Evolutionary conservation across 2,329 filamentous ascomycete species (phyloP).

Genomic region (Aspergillus sp.): DNA sequence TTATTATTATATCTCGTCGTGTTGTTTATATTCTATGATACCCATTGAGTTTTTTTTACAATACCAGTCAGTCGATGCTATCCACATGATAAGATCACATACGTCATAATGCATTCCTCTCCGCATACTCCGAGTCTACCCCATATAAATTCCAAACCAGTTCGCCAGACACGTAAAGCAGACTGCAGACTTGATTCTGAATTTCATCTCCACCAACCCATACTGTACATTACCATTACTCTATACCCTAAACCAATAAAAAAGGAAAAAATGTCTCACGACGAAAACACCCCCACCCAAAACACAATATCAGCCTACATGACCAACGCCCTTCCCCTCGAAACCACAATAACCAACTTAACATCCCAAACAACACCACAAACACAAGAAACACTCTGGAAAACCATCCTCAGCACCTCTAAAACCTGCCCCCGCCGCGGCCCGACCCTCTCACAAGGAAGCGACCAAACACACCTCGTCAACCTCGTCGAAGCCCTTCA

Average conservation of each 20-base stretch:
- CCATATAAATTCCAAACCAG: background rate
- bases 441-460: background rate
- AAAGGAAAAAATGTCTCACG: background rate
- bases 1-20: no score
- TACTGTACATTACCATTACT: no score
- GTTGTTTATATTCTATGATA: no score
- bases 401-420: conserved; percentile 5
- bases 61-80: no score
- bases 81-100: no score
- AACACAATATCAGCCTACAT: background rate
- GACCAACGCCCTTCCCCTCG: background rate
- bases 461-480: conserved; percentile 1
- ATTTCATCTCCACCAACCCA: no score
- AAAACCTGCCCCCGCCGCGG: conserved; percentile 2
- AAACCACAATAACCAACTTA: background rate
- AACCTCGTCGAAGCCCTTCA: conserved; percentile 4
- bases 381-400: conserved; percentile 5
- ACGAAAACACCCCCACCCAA: background rate
- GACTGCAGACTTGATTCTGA: background rate
- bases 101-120: background rate
- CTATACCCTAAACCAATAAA: background rate
- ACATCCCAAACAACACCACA: background rate
- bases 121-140: background rate
- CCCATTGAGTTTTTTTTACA: no score
- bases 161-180: background rate